These are phyloP conservation scores for Neopestalotiopsis sp. DNA, from an alignment of 2,329 filamentous ascomycete species.

Conservation along the genomic window DNA sequence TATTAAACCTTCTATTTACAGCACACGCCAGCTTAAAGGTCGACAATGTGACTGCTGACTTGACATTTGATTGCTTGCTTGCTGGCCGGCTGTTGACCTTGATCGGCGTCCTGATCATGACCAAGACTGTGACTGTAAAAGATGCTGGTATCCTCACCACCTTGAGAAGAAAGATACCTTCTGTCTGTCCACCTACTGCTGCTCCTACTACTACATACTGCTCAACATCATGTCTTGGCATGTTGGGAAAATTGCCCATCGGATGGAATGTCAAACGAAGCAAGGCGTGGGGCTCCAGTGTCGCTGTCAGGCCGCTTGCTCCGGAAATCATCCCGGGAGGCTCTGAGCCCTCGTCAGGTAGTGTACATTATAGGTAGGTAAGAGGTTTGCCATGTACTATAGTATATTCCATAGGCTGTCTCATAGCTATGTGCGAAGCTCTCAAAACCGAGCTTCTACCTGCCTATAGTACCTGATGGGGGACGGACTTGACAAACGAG, in stretches of 20 bases:
- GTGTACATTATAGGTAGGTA: no score
- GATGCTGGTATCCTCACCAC: background rate
- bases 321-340: conserved; percentile 12
- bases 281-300: background rate
- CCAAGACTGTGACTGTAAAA: background rate
- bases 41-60: background rate
- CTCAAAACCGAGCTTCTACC: background rate
- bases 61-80: no score
- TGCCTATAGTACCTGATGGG: background rate
- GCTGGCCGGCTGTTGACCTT: no score
- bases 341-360: background rate
- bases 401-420: no score
- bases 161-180: background rate
- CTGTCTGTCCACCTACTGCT: background rate
- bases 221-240: background rate
- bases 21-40: background rate
- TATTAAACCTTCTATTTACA: conserved; percentile 12
- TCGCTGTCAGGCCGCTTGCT: conserved; percentile 3
- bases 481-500: background rate
- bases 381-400: no score
- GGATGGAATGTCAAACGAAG: conserved; percentile 1
- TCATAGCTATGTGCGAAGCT: background rate
- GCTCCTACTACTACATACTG: background rate
- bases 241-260: background rate
- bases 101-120: background rate